Evolutionary conservation across 1,284 basidiomycete species (phyloP).

Genomic region (Heterobasidion occidentale): DNA sequence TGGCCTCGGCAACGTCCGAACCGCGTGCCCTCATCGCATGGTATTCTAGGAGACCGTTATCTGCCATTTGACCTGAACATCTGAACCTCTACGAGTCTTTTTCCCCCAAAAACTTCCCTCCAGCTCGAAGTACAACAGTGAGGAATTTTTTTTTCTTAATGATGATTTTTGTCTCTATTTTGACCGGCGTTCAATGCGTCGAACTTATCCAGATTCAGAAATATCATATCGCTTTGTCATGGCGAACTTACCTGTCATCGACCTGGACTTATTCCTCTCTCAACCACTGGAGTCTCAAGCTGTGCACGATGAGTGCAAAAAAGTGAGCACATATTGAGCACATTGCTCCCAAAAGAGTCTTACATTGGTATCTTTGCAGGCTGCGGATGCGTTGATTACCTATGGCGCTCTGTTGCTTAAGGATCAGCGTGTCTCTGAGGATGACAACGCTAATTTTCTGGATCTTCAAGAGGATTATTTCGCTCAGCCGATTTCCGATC

Average conservation of each 20-base stretch:
- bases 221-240: neutral
- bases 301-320: conserved; percentile 55
- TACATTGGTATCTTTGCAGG: conserved; percentile 28
- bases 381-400: conserved; percentile 71
- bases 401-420: conserved; percentile 79
- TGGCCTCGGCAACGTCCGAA: too few species aligned
- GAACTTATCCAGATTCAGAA: neutral
- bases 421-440: conserved; percentile 77
- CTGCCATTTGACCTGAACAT: too few species aligned
- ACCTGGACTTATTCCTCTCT: conserved; percentile 72
- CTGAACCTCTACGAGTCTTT: too few species aligned
- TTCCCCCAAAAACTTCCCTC: too few species aligned
- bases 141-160: neutral
- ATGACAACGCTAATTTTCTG: conserved; percentile 73
- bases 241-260: conserved; percentile 42
- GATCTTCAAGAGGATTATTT: conserved; percentile 88
- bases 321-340: conserved; percentile 30
- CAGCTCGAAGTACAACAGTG: too few species aligned
- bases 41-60: too few species aligned
- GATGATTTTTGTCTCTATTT: neutral
- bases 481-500: conserved; percentile 50
- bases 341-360: neutral
- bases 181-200: too few species aligned
- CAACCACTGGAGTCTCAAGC: conserved; percentile 37
- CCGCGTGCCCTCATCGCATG: too few species aligned